A percentile compares a stretch with the other conserved stretches of the same genome.
Conservation (phyloP, 2,329 filamentous ascomycete species). For the Penicillium sp. region DNA sequence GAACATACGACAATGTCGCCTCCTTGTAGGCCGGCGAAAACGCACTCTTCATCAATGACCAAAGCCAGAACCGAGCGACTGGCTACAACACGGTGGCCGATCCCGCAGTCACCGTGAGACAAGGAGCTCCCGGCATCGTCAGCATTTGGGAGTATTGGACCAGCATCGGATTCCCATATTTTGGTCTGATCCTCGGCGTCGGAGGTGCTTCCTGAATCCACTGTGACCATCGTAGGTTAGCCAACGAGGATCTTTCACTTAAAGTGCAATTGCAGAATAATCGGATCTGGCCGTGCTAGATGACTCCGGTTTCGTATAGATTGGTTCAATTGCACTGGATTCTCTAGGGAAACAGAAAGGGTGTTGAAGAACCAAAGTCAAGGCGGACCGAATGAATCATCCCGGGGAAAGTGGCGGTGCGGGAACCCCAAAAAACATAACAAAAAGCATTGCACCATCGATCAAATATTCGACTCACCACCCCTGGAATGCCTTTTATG, state of each 20-base stretch:
- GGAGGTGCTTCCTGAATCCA: conserved; percentile 33
- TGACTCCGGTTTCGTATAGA: not conserved
- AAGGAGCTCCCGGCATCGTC: conserved; percentile 19
- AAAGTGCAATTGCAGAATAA: conserved; percentile 7
- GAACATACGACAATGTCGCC: conserved; percentile 72
- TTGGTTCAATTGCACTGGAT: not conserved
- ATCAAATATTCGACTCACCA: conserved; percentile 26
- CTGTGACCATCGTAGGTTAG: conserved; percentile 34
- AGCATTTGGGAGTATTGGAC: conserved; percentile 15
- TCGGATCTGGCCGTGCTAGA: conserved; percentile 2
- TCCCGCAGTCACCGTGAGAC: conserved; percentile 32
- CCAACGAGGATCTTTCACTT: conserved; percentile 2
- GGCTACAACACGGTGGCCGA: conserved; percentile 41
- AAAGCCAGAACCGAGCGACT: conserved; percentile 60
- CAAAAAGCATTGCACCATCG: conserved; percentile 22
- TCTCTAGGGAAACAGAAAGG: not conserved
- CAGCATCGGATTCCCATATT: conserved; percentile 30
- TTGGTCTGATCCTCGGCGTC: conserved; percentile 35
- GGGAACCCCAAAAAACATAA: conserved; percentile 9
- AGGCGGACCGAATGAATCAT: conserved; percentile 16
- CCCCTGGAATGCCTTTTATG: conserved; percentile 17
- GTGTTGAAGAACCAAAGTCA: not conserved
- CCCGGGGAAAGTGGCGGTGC: conserved; percentile 23
- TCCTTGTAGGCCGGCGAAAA: conserved; percentile 89
- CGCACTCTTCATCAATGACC: conserved; percentile 69